Base-by-base conservation (phyloP, 169 alveolate species). In the Ichthyophthirius multifiliis region DNA sequence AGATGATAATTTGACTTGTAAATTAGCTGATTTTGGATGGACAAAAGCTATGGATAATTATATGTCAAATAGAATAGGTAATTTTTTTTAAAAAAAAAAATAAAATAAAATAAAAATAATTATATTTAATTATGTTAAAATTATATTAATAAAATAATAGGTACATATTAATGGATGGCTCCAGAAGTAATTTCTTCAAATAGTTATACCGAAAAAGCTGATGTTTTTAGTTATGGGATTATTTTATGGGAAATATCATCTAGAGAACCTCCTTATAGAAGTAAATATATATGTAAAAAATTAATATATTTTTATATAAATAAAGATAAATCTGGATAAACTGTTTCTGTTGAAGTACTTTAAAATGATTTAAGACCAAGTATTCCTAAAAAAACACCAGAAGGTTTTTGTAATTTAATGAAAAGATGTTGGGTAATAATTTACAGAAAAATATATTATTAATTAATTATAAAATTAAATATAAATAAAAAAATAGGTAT, bases 131-230 rank as follows among this genome's bases (percentile, higher is more conserved):
- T 30, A 55, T 32, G 13, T 65, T 13, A 32, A 65, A 20, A n/a
- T 85, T 90, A 88, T 18, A 84, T 82, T 23, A 88, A 86, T 23
- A 83, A 89, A 31, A 91, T 89, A 83, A 90, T 89, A 31, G 97
- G 97, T 20, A 93, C 97, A 31, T 93, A 90, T 78, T 89, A 93
- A 83, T 93, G 97, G 97, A 93, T 93, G 97, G 97, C 97, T 32
- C 97, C 97, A 5, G 97, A 93, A 83, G 97, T 93, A 7, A 93
- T 93, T 27, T 89, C 86, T 46, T 95, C 95, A 7, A 83, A 85
- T 78, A 83, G 83, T 41, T 93, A 93, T 82, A 89, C 95, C 16
- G 97, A 93, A 83, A 93, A 92, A 62, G 93, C 95, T 39, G 97
- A 93, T 85, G 95, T 93, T 1, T 93, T 93, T 74, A 83, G 93